A percentile compares a stretch with the other conserved stretches of the same genome.
These are phyloP conservation scores for Aureobasidium subglaciale DNA, from an alignment of 2,329 filamentous ascomycete genomes.

Conservation along the genomic window DNA sequence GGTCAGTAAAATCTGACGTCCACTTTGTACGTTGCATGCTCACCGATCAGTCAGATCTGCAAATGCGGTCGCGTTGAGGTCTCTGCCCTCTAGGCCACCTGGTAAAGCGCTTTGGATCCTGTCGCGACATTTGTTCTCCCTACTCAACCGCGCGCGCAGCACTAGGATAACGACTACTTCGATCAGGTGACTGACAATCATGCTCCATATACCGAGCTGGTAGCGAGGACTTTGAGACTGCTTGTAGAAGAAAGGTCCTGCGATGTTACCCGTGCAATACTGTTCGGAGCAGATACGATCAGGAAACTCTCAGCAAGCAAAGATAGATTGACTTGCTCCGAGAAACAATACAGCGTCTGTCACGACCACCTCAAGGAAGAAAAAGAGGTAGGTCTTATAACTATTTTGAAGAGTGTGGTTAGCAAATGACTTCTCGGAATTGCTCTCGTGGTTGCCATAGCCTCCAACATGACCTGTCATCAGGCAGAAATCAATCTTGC, in stretches of 20 bases:
- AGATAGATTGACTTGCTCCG: slow-evolving; percentile 27
- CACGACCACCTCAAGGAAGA: slow-evolving; percentile 46
- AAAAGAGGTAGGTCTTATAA: slow-evolving; percentile 52
- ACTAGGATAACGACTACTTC: slow-evolving; percentile 42
- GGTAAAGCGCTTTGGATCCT: slow-evolving; percentile 40
- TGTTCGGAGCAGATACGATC: not conserved
- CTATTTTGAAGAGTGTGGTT: not conserved
- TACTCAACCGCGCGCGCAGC: slow-evolving; percentile 41
- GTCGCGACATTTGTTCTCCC: slow-evolving; percentile 41
- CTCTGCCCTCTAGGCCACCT: slow-evolving; percentile 40
- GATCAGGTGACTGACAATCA: slow-evolving; percentile 48
- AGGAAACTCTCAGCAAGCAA: not conserved
- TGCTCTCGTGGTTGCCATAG: too few relatives aligned
- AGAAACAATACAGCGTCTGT: slow-evolving; percentile 57
- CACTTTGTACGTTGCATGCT: not conserved
- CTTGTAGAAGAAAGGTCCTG: slow-evolving; percentile 57
- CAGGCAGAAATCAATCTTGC: too few relatives aligned
- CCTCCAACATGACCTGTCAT: too few relatives aligned
- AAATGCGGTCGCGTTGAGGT: slow-evolving; percentile 46
- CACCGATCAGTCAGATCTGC: slow-evolving; percentile 46
- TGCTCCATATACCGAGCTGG: slow-evolving; percentile 48
- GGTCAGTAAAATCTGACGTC: not conserved
- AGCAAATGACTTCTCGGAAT: not conserved
- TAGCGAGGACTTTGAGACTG: slow-evolving; percentile 46
- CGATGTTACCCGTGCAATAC: slow-evolving; percentile 55